Base-by-base conservation (phyloP, 129 eudicot species). In the Pseudognaphalium luteoalbum region DNA sequence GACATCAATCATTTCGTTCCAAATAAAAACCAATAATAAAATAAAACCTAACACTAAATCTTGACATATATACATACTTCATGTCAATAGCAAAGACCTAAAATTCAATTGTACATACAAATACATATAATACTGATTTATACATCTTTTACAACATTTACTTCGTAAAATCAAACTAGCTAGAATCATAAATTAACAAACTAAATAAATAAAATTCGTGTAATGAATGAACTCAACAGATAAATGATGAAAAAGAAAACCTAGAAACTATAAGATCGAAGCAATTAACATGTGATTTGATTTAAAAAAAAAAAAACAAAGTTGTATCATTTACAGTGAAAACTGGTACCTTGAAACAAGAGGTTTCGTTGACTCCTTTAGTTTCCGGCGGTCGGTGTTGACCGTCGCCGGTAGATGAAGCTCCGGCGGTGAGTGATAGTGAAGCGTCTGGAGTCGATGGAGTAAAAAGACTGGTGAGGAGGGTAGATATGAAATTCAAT, bases 391-490 rank as follows among this genome's bases (percentile, higher is more conserved):
- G 63, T 70, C 42, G 30, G 4, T 3, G 58, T 54, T 12, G 61
- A 28, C 61, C 11, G 19, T 16, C 12, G 69, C 58, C 70, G 78
- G 21, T 25, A 22, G 41, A 59, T 7, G 35, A 61, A 10, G 0
- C 51, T 75, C 79, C 79, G 71, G 72, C 64, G 50, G 44, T 75
- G 6, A 47, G 61, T 75, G 17, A 47, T 4, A 4, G 54, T 47
- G 54, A 47, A 14, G 54, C 54, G 54, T 47, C 12, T 47, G 54
- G 54, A 17, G 52, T 44, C 52, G 12, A 44, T 12, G 52, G 52
- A 44, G 52, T 44, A 12, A 12, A 44, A 47, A 50, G 60, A 64
- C 33, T 64, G 37, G 72, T 50, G 80, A 65, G 54, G 73, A 65
- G 54, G 73, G 66, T 76, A 64, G 72, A 64, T 35, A 64, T 64